Conservation (phyloP, 345 rosid genomes). For the Toxicodendron radicans region DNA sequence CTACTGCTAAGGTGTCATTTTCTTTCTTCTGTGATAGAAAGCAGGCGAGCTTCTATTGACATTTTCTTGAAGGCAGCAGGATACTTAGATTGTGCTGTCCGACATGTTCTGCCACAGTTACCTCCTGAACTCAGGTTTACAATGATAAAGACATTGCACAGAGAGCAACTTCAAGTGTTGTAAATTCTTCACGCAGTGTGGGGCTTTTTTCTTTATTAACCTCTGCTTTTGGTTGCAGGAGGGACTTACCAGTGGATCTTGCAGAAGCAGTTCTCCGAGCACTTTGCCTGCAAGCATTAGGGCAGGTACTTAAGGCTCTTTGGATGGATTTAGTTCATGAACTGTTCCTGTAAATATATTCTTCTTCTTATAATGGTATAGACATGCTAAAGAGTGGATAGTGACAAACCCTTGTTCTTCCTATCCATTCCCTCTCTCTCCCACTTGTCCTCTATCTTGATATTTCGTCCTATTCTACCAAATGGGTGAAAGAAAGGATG, state of each 20-base stretch:
- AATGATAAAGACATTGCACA: conserved; percentile 12
- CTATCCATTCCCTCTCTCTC: too few species aligned
- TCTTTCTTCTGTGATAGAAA: conserved; percentile 49
- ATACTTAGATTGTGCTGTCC: conserved; percentile 89
- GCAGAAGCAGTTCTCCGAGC: conserved; percentile 92
- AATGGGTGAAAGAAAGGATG: not conserved
- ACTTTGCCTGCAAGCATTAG: conserved; percentile 91
- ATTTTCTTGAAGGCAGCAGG: conserved; percentile 98
- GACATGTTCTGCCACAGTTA: conserved; percentile 85
- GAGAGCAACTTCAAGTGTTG: conserved; percentile 9
- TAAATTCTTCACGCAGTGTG: conserved; percentile 7
- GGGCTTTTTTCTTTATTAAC: conserved; percentile 14
- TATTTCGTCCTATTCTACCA: not conserved
- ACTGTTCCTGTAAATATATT: too few species aligned
- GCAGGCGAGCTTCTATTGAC: conserved; percentile 81
- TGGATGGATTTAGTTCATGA: too few species aligned
- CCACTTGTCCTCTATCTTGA: not conserved
- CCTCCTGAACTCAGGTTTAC: conserved; percentile 71
- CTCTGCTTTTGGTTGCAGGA: conserved; percentile 46
- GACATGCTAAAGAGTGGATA: too few species aligned
- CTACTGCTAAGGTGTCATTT: conserved; percentile 10
- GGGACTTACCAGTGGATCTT: conserved; percentile 88
- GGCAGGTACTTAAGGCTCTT: conserved; percentile 39
- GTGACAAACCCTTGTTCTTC: too few species aligned
- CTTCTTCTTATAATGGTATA: too few species aligned